Base-by-base conservation (phyloP, 2,329 filamentous ascomycete species). In the Elsinoe perseae region DNA sequence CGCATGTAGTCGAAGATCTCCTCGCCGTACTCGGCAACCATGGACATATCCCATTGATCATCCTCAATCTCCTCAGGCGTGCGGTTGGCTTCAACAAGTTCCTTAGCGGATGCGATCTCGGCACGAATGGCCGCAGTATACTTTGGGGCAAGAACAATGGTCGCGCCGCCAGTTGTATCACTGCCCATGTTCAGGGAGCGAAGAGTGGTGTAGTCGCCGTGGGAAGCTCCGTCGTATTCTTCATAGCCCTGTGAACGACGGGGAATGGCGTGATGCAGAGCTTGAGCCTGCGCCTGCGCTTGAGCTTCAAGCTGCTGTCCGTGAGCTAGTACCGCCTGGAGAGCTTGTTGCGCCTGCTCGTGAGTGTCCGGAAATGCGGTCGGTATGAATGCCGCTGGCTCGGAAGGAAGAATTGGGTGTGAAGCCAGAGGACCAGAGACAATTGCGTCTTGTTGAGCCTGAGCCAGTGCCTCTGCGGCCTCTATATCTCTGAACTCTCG, bases 1-100 rank as follows among this genome's bases (percentile, higher is more conserved):
- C 82, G 83, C 87, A 97, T 89, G 74, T 97, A 95, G 23, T 82
- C 78, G 65, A 97, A 96, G 64, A 98, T 97, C 65, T 98, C 93
- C 14, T 95, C 89, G 48, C 87, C 86, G 66, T 98, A 98, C 68
- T 97, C 92, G 9, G 91, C 87, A 52, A 97, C 93, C 93, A 98
- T 97, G 68, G 88, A 95, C 30, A 92, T 89, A 68, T 97, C 93
- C 83, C 87, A 95, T 54, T 80, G 77, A 68, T 97, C 92, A 61
- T 96, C 92, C 60, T 95, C 87, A 43, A 90, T 76, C 57, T 95
- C 90, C 57, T 93, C 87, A 3, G 75, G 70, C 1, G 82, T 83
- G 23, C 81, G 79, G 25, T 80, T 83, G 27, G 75, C 72, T 62
- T 89, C 82, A 12, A 95, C 87, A 59, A 84, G 78, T 5, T 77